Base-by-base conservation (phyloP, 441 rosid species). In the Syzygium malaccense region DNA sequence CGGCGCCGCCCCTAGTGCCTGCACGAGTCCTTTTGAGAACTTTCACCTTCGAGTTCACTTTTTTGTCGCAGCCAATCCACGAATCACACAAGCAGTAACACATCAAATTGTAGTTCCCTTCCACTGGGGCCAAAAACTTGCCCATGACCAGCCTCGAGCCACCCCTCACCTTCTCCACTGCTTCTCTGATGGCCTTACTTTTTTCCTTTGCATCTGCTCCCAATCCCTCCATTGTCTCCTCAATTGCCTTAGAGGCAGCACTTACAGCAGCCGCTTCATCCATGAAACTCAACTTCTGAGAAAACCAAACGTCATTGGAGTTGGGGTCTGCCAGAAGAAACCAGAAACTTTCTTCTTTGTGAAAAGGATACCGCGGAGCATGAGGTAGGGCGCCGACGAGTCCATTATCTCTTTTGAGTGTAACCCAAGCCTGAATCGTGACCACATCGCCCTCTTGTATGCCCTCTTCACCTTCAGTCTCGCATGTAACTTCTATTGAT, bases 381-480 rank as follows among this genome's bases (percentile, higher is more conserved):
- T 98, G 99, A 57, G 99, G 99, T 51, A 98, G 98, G 85, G 98
- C 99, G 48, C 95, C 94, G 1, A 95, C 90, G 18, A 98, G 93
- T 89, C 99, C 99, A 86, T 95, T 97, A 84, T 91, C 93, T 53
- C 99, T 98, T 90, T 93, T 92, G 71, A 98, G 96, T 33, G 95
- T 93, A 53, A 97, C 92, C 99, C 99, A 97, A 87, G 99, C 98
- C 91, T 98, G 97, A 89, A 96, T 60, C 26, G 99, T 96, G 66
- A 98, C 98, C 7, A 95, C 89, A 71, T 98, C 98, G 48, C 98
- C 98, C 93, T 98, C 99, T 89, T 97, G 99, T 66, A 98, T 94
- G 55, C 99, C 98, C 88, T 96, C 99, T 92, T 98, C 99, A 55
- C 99, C 99, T 90, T 97, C 99, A 48, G 99, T 98, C 93, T 97